Percentiles rank a stretch among this genome's conserved stretches.
These are phyloP conservation scores for Rhodomyrtus tomentosa DNA, from an alignment of 345 rosid genomes.

Conservation along the genomic window DNA sequence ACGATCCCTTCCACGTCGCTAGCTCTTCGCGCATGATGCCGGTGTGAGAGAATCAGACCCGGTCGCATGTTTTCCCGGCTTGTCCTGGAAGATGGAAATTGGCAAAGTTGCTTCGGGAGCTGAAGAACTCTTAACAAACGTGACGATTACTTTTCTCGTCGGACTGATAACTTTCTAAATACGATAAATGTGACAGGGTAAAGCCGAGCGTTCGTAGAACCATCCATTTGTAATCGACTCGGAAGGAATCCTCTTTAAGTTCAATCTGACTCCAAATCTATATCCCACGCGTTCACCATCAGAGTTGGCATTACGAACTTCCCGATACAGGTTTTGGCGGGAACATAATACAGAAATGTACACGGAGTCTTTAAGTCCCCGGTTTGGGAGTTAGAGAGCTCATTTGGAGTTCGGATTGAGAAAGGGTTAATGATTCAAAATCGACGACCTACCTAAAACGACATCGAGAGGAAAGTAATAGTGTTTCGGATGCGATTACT, in stretches of 20 bases:
- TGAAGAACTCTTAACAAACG: not conserved
- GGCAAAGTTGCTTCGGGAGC: not conserved
- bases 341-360: not conserved
- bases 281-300: not conserved
- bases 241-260: not conserved
- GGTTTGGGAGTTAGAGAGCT: not conserved
- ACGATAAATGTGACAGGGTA: fast-evolving
- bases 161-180: not conserved
- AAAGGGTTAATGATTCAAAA: not conserved
- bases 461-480: not conserved
- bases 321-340: not conserved
- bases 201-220: not conserved
- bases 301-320: not conserved
- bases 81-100: not conserved
- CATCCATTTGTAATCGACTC: not conserved
- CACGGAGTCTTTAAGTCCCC: not conserved
- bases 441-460: not conserved
- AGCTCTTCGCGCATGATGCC: not conserved
- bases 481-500: not conserved
- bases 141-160: not conserved
- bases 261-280: not conserved
- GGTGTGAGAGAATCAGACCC: not conserved
- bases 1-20: not conserved
- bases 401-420: not conserved
- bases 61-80: not conserved